Percentiles rank a stretch among this genome's conserved stretches.
These are phyloP conservation scores for Backusella luteola DNA, from an alignment of 192 early-diverging fungal species.

Conservation along the genomic window DNA sequence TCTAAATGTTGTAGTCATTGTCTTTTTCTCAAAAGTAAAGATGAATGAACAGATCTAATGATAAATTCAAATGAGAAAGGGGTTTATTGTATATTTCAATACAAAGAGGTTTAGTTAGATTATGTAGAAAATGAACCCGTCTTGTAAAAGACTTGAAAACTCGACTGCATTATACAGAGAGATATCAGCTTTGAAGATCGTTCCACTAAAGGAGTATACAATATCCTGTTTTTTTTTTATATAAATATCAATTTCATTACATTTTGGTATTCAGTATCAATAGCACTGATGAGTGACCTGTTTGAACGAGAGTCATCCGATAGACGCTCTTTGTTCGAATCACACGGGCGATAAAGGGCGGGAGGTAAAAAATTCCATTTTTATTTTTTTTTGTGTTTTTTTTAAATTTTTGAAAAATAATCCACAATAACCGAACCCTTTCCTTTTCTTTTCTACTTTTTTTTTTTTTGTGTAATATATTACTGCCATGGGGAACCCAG, in stretches of 20 bases:
- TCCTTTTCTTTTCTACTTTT: background rate
- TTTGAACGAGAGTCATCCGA: background rate
- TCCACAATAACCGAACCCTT: background rate
- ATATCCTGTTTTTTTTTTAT: background rate
- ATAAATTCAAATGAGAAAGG: background rate
- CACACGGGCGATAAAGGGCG: background rate
- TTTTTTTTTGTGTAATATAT: background rate
- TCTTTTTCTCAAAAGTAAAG: background rate
- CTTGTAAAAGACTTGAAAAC: background rate
- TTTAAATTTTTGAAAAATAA: background rate
- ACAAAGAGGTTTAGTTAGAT: background rate
- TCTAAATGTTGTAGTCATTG: background rate
- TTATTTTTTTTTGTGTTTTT: background rate
- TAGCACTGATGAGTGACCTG: background rate
- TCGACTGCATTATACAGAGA: background rate
- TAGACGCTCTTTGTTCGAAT: background rate
- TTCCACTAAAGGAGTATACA: background rate
- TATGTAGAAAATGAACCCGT: background rate
- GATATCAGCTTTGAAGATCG: background rate
- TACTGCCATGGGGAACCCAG: slow-evolving; percentile 68
- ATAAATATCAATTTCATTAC: no score
- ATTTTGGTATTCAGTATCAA: no score
- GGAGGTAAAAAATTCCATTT: background rate
- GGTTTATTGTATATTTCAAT: background rate
- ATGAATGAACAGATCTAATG: background rate